Percentiles rank a stretch among this genome's conserved stretches.
phyloP scores from a whole-genome alignment of 331 rosid genomes.

The Rhamnella rubrinervis region DNA sequence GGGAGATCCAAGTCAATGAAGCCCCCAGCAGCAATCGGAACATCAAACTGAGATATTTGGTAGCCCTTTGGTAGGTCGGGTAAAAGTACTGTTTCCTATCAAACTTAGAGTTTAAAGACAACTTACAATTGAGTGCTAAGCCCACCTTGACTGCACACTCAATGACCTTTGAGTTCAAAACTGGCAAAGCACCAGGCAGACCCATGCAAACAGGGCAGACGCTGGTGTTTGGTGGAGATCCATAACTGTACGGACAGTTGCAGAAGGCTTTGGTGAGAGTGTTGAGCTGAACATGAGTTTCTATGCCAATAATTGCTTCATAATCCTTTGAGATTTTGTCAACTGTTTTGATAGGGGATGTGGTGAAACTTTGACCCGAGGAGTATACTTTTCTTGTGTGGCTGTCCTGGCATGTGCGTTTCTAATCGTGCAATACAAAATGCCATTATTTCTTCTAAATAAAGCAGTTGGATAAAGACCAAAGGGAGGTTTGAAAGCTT shows the following conservation, averaged over 20 bases:
- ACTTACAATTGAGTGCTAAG: conserved; percentile 80
- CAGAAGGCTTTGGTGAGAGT: conserved; percentile 91
- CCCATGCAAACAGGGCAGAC: conserved; percentile 96
- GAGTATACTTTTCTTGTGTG: conserved; percentile 46
- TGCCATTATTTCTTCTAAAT: conserved; percentile 34
- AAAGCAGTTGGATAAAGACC: conserved; percentile 47
- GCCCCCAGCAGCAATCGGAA: conserved; percentile 78
- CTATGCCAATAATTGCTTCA: conserved; percentile 82
- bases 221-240: conserved; percentile 68
- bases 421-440: conserved; percentile 51
- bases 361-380: conserved; percentile 40
- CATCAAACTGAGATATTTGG: conserved; percentile 94
- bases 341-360: conserved; percentile 44
- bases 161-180: conserved; percentile 72
- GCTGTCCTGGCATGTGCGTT: conserved; percentile 58
- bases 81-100: conserved; percentile 96
- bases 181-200: conserved; percentile 88
- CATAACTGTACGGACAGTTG: conserved; percentile 74
- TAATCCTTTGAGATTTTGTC: conserved; percentile 58
- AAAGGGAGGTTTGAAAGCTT: conserved; percentile 55
- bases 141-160: conserved; percentile 76
- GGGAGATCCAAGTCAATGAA: conserved; percentile 82
- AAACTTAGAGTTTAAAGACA: conserved; percentile 78
- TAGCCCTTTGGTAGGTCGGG: conserved; percentile 94
- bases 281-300: conserved; percentile 91